phyloP scores from a whole-genome alignment of 495 filamentous ascomycete species.

The Apiosordaria backusii region DNA sequence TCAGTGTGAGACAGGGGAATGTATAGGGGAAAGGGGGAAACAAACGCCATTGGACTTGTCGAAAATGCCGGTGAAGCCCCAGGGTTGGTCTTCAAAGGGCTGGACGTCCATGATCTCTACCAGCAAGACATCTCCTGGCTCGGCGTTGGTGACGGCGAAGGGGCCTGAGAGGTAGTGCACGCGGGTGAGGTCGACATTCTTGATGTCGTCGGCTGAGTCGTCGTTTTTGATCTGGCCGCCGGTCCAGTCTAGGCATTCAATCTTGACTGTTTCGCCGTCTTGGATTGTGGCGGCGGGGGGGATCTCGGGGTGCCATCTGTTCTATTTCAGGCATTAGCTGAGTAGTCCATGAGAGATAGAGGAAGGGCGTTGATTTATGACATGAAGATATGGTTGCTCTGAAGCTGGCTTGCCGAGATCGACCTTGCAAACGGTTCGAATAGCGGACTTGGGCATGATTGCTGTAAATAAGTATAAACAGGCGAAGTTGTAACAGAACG shows the following conservation, averaged over 20 bases:
- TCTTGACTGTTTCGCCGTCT: constrained; percentile 87
- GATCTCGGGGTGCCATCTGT: constrained; percentile 93
- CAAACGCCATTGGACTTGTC: constrained; percentile 66
- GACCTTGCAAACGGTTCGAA: constrained; percentile 74
- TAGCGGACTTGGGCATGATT: constrained; percentile 37
- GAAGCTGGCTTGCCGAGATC: constrained; percentile 72
- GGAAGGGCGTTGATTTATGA: constrained; percentile 37
- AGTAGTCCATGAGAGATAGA: neutral
- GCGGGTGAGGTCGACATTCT: constrained; percentile 76
- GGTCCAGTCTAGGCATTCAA: constrained; percentile 90
- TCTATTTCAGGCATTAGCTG: constrained; percentile 46
- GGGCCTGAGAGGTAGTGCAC: constrained; percentile 89
- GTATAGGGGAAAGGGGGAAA: neutral
- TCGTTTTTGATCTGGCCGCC: constrained; percentile 88
- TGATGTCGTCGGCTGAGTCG: constrained; percentile 84
- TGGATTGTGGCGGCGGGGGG: constrained; percentile 72
- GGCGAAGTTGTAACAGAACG: neutral
- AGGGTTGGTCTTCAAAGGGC: constrained; percentile 79
- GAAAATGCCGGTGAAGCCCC: constrained; percentile 92
- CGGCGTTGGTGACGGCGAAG: constrained; percentile 82
- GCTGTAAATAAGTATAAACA: no score
- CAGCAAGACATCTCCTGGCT: constrained; percentile 80
- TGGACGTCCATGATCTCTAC: constrained; percentile 97
- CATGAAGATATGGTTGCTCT: constrained; percentile 73
- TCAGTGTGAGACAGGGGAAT: neutral